Base-by-base conservation (phyloP, 2,329 filamentous ascomycete genomes). In the Monosporascus sp. region DNA sequence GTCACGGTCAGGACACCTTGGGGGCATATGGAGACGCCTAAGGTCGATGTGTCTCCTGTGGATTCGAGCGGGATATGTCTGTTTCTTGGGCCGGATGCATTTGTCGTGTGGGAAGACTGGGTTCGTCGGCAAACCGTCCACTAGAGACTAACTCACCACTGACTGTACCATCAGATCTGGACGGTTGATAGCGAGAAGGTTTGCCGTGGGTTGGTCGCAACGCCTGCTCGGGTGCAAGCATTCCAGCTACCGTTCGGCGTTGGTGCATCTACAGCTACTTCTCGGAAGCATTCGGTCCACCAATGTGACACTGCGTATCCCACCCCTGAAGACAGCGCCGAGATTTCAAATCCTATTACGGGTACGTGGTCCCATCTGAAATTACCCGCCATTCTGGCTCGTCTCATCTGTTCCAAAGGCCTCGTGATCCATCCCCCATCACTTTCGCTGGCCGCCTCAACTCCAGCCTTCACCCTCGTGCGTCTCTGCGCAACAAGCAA, bases 61-160 rank as follows among this genome's bases (percentile, higher is more conserved):
- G 79, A 84, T 50, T 64, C 67, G 2, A 68, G 71, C 37, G 75
- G 78, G 0, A 72, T 78, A 17, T 84, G 81, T 57, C 61, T 78
- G 14, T 72, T 74, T 54, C 70, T 83, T 17, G 72, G 72, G 0
- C 67, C 74, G 0, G 80, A 83, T 57, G 74, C 80, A 1, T 81
- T 82, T 56, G 67, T 83, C 15, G 74, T 76, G 49, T 84, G 80
- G 72, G 81, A 84, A 58, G 72, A 81, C 47, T 69, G 65, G 41
- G 78, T 79, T 67, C 44, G 73, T 50, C 22, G n/a, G 14, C n/a
- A 3, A 25, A 34, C 37, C 14, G 14, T n/a, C 6, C 15, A 36
- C 41, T 24, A 18, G 20, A 15, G 6, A 6, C 24, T 46, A 24
- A 31, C 9, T 39, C 18, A n/a, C 8, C 24, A 51, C 53, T 67